Evolutionary conservation across 495 filamentous ascomycete species (phyloP), one percentile per base, ranked within the genome.

Genomic region (Melanomma pulvis-pyrius): DNA sequence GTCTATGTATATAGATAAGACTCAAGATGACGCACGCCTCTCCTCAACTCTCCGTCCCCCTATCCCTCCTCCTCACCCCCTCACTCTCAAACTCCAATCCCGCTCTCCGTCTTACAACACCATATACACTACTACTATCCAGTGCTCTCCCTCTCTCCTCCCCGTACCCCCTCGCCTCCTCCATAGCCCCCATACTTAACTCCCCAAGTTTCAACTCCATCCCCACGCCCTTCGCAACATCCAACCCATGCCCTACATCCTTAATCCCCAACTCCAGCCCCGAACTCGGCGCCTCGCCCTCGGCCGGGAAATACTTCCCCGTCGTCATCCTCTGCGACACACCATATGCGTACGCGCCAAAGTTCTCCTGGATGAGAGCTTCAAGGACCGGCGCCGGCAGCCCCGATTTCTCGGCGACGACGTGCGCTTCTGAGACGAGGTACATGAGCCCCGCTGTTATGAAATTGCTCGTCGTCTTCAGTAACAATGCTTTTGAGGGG

Each of bases 331-430:
- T 21, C 32, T 49, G 36, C 11, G 21, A 34, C 4, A 47, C 64
- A 17, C 36, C 24, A 49, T 67, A 49, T 6, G 79, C 78, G 30
- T 83, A 79, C 39, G 79, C 72, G 9, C 82, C 83, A 69, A 84
- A 85, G 1, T 79, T 82, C 47, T 83, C 79, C 1, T 77, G 76
- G 44, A 85, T 82, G 52, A 85, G 73, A 59, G 77, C 75, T 53
- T 84, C 82, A 73, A 84, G 80, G 9, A 77, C 74, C 17, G 71
- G 74, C 0, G 78, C 78, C n/a, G 82, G 82, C 5, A 86, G 76
- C 1, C 81, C 82, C 0, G 80, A 80, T 69, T 81, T 81, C 69
- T 84, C 82, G 21, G 82, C 82, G 63, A 85, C 82, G 24, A 84
- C 81, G 63, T 85, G 82, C 0, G 81, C 79, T 70, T 85, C 83